Conservation (phyloP, 148 eudicot species). For the Camellia japonica region DNA sequence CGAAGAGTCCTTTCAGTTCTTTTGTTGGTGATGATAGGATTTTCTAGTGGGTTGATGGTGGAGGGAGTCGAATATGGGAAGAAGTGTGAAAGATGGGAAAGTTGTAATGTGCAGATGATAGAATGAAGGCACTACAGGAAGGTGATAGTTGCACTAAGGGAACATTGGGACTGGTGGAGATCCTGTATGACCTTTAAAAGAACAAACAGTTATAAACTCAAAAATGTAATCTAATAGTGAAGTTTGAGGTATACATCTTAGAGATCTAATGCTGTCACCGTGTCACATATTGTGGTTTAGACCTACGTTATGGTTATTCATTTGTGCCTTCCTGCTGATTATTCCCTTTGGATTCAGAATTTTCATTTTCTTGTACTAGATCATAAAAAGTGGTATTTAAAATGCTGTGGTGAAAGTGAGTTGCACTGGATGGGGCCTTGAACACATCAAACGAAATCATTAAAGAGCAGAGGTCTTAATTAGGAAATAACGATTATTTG, state of each 20-base stretch:
- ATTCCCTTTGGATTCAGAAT: background rate
- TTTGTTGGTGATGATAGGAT: background rate
- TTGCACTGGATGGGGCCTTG: background rate
- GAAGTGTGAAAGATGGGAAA: no score
- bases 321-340: background rate
- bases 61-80: background rate
- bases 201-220: background rate
- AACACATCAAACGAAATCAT: background rate
- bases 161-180: background rate
- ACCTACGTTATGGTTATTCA: background rate
- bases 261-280: background rate
- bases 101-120: no score
- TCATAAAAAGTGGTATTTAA: background rate
- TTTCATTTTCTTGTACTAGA: background rate
- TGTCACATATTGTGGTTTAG: background rate
- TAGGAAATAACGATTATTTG: background rate
- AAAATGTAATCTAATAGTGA: background rate
- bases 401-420: background rate
- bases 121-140: no score
- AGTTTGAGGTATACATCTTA: conserved; percentile 3
- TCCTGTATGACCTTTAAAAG: background rate
- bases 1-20: background rate
- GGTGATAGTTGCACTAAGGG: no score
- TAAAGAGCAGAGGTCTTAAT: background rate
- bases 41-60: background rate